Evolutionary conservation across 192 early-diverging fungal species (phyloP).

Genomic region (Umbelopsis sp.): DNA sequence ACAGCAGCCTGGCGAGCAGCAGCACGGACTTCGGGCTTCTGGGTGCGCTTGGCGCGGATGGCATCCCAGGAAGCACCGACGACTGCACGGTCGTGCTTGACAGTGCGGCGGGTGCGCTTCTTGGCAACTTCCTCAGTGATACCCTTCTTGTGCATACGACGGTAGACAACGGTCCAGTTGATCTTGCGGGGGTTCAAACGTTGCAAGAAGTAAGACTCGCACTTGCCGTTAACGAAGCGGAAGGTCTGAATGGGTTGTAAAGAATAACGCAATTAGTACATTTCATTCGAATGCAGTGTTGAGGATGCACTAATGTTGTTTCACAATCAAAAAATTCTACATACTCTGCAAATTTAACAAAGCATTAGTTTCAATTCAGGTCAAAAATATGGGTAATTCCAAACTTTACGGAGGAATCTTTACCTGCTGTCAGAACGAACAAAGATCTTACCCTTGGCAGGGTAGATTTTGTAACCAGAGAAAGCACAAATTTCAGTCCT

Average conservation of each 20-base stretch:
- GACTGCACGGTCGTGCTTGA: slow-evolving; percentile 93
- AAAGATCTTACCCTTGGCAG: slow-evolving; percentile 94
- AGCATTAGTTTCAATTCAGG: background rate
- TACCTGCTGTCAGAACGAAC: slow-evolving; percentile 91
- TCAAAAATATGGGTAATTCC: background rate
- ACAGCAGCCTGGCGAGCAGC: slow-evolving; percentile 85
- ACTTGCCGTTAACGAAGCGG: slow-evolving; percentile 97
- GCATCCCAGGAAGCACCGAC: slow-evolving; percentile 94
- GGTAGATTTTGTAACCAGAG: slow-evolving; percentile 99
- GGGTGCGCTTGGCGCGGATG: slow-evolving; percentile 95
- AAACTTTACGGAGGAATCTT: slow-evolving; percentile 25
- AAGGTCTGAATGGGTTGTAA: slow-evolving; percentile 59
- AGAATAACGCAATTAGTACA: background rate
- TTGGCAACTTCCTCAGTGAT: slow-evolving; percentile 92
- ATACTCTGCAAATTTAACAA: slow-evolving; percentile 1
- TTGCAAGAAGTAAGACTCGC: slow-evolving; percentile 95
- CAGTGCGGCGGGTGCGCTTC: slow-evolving; percentile 90
- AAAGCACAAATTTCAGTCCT: slow-evolving; percentile 95
- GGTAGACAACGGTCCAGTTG: slow-evolving; percentile 94
- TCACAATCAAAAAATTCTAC: no score
- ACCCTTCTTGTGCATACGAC: slow-evolving; percentile 99
- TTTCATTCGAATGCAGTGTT: no score
- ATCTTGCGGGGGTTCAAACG: slow-evolving; percentile 96
- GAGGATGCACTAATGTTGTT: no score
- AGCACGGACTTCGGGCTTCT: slow-evolving; percentile 93